phyloP scores from a whole-genome alignment of 352 stramenopile genomes.

The Globisporangium iwayamae region DNA sequence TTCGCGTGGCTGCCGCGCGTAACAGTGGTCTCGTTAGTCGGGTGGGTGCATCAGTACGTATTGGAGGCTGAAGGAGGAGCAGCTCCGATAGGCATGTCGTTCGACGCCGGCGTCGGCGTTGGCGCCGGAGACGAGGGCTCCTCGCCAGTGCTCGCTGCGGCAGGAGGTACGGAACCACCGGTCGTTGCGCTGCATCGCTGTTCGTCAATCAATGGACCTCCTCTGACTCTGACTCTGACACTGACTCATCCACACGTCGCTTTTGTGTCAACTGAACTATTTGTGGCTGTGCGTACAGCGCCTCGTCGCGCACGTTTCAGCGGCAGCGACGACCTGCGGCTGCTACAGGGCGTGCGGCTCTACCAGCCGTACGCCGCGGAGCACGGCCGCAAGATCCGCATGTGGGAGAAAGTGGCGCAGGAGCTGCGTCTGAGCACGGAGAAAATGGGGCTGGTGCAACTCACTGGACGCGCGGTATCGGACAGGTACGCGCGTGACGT shows the following conservation, averaged over 20 bases:
- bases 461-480: conserved; percentile 34
- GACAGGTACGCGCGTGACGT: conserved; percentile 22
- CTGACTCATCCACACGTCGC: background rate
- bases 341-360: conserved; percentile 38
- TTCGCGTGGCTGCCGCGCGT: conserved; percentile 9
- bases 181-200: background rate
- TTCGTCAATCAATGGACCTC: background rate
- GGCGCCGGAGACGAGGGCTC: conserved; percentile 6
- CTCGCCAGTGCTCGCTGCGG: background rate
- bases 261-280: conserved; percentile 4
- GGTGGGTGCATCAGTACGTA: conserved; percentile 5
- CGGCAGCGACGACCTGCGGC: conserved; percentile 33
- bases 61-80: conserved; percentile 7
- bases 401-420: conserved; percentile 46
- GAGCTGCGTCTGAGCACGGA: conserved; percentile 30
- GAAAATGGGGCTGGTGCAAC: conserved; percentile 26
- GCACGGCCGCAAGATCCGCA: conserved; percentile 45
- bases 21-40: conserved; percentile 3
- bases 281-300: conserved; percentile 3
- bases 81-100: conserved; percentile 10
- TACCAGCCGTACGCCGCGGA: conserved; percentile 43
- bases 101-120: background rate
- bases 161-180: conserved; percentile 2
- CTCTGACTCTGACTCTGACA: background rate
- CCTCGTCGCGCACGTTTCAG: conserved; percentile 33